Percentiles rank a stretch among this genome's conserved stretches.
These are phyloP conservation scores for Collybia sordida DNA, from an alignment of 768 basidiomycete genomes.

Conservation along the genomic window DNA sequence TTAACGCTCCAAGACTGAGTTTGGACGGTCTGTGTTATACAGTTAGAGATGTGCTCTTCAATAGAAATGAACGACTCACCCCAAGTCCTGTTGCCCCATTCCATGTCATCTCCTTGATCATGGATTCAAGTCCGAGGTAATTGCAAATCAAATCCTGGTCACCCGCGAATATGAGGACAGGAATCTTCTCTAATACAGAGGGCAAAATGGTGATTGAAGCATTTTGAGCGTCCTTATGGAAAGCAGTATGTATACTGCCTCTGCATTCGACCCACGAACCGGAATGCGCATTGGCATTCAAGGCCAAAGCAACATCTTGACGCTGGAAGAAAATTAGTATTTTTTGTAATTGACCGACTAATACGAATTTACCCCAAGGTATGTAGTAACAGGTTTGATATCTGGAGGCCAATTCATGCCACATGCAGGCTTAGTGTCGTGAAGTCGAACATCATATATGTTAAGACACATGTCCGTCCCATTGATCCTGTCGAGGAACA, in stretches of 20 bases:
- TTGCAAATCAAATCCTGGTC: conserved; percentile 98
- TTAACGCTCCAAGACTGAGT: conserved; percentile 77
- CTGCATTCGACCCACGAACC: conserved; percentile 90
- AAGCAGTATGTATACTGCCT: conserved; percentile 58
- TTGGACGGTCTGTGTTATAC: conserved; percentile 51
- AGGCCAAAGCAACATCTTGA: conserved; percentile 71
- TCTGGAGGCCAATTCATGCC: conserved; percentile 99
- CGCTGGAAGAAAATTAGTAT: conserved; percentile 47
- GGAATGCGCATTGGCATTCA: conserved; percentile 79
- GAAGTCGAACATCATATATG: conserved; percentile 91
- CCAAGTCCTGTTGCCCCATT: conserved; percentile 81
- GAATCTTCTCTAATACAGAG: conserved; percentile 71
- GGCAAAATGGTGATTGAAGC: conserved; percentile 81
- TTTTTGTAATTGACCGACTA: not conserved
- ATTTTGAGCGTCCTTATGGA: conserved; percentile 54
- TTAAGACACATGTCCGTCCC: conserved; percentile 82
- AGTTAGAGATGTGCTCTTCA: conserved; percentile 1
- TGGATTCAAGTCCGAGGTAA: conserved; percentile 84
- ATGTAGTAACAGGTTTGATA: conserved; percentile 68
- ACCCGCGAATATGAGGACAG: conserved; percentile 89
- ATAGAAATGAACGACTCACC: conserved; percentile 44
- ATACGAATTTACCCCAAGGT: conserved; percentile 70
- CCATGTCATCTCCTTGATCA: conserved; percentile 85
- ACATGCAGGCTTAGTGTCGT: conserved; percentile 83
- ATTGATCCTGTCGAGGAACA: conserved; percentile 48